A percentile compares a stretch with the other conserved stretches of the same genome.
These are phyloP conservation scores for Camillea tinctor DNA, from an alignment of 2,329 filamentous ascomycete genomes.

Conservation along the genomic window DNA sequence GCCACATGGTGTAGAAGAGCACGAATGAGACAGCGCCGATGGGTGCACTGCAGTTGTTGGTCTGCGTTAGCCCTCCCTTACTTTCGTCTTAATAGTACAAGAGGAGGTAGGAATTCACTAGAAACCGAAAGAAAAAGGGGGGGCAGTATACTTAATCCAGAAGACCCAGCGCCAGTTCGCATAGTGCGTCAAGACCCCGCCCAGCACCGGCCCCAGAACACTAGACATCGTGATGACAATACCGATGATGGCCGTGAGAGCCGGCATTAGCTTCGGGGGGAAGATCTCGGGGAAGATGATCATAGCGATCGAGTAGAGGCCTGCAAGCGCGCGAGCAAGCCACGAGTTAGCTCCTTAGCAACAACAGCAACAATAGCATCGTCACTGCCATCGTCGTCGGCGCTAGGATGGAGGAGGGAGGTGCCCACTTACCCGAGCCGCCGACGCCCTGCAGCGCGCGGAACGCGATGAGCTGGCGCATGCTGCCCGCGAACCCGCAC, in stretches of 20 bases:
- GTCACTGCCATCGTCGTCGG: too few relatives aligned
- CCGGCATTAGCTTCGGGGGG: conserved; percentile 38
- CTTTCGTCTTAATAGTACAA: too few relatives aligned
- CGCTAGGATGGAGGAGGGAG: too few relatives aligned
- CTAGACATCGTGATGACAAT: conserved; percentile 48
- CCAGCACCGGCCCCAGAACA: conserved; percentile 51
- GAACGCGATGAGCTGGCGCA: conserved; percentile 49
- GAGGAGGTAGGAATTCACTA: too few relatives aligned
- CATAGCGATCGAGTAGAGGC: conserved; percentile 57
- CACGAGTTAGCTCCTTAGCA: too few relatives aligned
- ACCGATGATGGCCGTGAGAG: conserved; percentile 49
- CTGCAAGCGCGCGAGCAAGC: too few relatives aligned
- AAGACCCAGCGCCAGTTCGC: conserved; percentile 55
- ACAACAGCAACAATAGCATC: too few relatives aligned
- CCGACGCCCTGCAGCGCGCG: conserved; percentile 52
- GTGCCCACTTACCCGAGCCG: conserved; percentile 48
- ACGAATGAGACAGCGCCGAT: conserved; percentile 46
- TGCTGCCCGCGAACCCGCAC: conserved; percentile 46
- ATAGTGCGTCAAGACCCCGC: conserved; percentile 50
- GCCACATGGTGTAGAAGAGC: conserved; percentile 52
- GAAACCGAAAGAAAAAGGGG: not conserved
- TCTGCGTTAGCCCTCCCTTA: conserved; percentile 12
- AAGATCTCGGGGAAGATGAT: conserved; percentile 52
- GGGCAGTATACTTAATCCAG: conserved; percentile 53
- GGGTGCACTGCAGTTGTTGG: conserved; percentile 42